phyloP scores from a whole-genome alignment of 78 protist species.

The Creolimax fragrantissima region DNA sequence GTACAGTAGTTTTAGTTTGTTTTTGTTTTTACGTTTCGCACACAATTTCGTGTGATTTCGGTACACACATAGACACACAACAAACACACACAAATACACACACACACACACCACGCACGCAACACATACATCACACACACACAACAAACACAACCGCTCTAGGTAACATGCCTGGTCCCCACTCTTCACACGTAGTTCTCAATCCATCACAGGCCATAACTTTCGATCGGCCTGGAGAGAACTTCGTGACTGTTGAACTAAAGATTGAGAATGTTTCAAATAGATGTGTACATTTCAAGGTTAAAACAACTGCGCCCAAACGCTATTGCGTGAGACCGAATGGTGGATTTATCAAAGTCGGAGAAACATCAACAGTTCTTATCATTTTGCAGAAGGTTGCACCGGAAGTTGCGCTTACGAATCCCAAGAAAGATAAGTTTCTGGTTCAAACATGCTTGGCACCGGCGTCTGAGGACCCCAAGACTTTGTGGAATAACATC shows the following conservation, averaged over 20 bases:
- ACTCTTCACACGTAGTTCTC: background rate
- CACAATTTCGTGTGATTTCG: no score
- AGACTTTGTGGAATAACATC: background rate
- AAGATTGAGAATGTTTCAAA: background rate
- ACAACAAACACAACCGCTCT: no score
- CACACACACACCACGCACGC: no score
- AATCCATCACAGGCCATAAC: background rate
- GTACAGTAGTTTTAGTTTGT: no score
- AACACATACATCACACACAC: no score
- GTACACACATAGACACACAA: no score
- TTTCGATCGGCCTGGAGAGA: background rate
- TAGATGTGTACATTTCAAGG: slow-evolving; percentile 44
- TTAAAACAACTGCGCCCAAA: slow-evolving; percentile 61
- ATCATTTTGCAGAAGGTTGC: background rate
- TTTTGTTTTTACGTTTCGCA: no score
- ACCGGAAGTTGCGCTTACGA: background rate
- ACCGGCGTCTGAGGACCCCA: background rate
- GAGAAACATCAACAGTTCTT: slow-evolving; percentile 40
- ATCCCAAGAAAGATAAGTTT: background rate
- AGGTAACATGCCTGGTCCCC: no score
- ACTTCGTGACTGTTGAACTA: background rate
- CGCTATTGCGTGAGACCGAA: slow-evolving; percentile 65
- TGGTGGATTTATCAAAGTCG: slow-evolving; percentile 51
- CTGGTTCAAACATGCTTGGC: background rate
- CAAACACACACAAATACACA: no score